Evolutionary conservation across 768 basidiomycete species (phyloP), one percentile per base, ranked within the genome.

Genomic region (Lyophyllum semitale): DNA sequence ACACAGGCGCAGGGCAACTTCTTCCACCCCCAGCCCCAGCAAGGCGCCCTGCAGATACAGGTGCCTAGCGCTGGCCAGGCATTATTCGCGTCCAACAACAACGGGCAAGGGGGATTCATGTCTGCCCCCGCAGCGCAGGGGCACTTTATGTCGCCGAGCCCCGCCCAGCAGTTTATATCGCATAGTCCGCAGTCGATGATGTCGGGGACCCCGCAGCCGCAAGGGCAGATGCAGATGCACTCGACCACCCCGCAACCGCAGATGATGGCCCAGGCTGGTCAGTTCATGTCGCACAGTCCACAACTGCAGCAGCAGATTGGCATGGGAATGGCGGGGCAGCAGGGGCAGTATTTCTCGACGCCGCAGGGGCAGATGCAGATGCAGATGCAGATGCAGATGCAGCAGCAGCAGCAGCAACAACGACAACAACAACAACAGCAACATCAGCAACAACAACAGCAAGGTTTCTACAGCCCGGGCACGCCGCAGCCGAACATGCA

Each of bases 81-180:
- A 11, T 15, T 56, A 9, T 59, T 54, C 20, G 42, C 41, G 15
- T 37, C 53, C 6, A 33, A 61, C 20, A 33, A 61, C 20, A 56
- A 60, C 26, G 45, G 52, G 29, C 62, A 62, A 32, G 53, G 57
- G 17, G 59, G 63, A 57, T 61, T 71, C 49, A 55, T 71, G 62
- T 66, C 71, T 15, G 66, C 66, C 4, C 63, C 72, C 15, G 29
- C 63, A 3, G 38, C 54, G 1, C 73, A 71, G 47, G 54, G 61
- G 6, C 67, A 70, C 20, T 76, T 71, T 57, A 37, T 69, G 12
- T 66, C 71, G 4, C 64, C 73, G 1, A 73, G 73, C 48, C 73
- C 75, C 3, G 62, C 58, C 8, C 70, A 72, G 26, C 71, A 72
- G 32, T 68, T 71, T 44, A 63, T 62, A 9, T 71, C 72, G 9